Evolutionary conservation across 208 protist genomes (phyloP).

Genomic region (Trypanosoma platydactyli): DNA sequence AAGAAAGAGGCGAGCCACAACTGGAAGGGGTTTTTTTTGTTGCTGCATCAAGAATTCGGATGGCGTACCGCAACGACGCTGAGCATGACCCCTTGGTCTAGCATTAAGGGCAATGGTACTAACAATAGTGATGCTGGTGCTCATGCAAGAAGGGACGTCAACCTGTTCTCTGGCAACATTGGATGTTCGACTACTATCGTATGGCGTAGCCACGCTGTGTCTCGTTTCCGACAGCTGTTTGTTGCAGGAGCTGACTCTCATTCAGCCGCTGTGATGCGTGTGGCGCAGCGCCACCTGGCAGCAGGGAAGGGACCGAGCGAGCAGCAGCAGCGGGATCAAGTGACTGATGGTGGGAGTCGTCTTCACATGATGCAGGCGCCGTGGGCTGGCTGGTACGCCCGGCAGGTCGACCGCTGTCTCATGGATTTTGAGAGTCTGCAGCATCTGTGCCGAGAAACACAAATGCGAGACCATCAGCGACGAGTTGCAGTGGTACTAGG

Average conservation of each 20-base stretch:
- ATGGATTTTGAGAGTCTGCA: slow-evolving; percentile 10
- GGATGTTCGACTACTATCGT: background rate
- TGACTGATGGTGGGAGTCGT: background rate
- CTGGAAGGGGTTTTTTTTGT: background rate
- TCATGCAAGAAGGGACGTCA: background rate
- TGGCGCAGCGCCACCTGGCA: slow-evolving; percentile 2
- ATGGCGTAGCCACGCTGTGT: background rate
- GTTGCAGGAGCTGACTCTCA: background rate
- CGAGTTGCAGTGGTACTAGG: slow-evolving; percentile 9
- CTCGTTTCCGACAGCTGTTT: background rate
- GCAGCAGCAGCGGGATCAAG: too few species aligned
- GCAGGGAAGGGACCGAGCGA: background rate
- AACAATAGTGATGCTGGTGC: background rate
- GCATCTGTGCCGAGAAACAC: slow-evolving; percentile 9
- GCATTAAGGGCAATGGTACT: too few species aligned
- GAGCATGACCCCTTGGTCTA: background rate
- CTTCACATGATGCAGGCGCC: background rate
- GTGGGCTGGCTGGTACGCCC: slow-evolving; percentile 14
- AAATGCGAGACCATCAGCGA: background rate
- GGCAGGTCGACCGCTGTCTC: slow-evolving; percentile 8
- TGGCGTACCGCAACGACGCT: background rate
- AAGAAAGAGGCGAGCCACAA: background rate
- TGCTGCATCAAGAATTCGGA: background rate
- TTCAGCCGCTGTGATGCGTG: background rate
- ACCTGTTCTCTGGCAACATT: background rate